phyloP scores from a whole-genome alignment of 129 eudicot species.

The Flaveria ramosissima region DNA sequence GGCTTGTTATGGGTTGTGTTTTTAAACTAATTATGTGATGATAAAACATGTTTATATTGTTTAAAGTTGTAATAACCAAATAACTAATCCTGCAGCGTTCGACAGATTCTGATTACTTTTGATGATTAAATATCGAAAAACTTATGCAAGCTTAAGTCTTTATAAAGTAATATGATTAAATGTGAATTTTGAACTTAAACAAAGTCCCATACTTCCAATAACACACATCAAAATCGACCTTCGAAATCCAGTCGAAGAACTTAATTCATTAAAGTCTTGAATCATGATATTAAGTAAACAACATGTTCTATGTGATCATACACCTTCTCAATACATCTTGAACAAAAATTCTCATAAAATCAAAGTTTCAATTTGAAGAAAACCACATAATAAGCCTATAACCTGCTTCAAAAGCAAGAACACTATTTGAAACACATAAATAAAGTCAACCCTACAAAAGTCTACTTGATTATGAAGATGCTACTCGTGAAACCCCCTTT shows the following conservation, averaged over 20 bases:
- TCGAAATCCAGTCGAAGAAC: slow-evolving; percentile 5
- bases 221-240: slow-evolving; percentile 15
- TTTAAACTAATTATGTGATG: background rate
- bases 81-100: background rate
- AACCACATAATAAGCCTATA: slow-evolving; percentile 1
- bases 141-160: background rate
- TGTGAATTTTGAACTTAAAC: background rate
- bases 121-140: background rate
- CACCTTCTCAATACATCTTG: slow-evolving; percentile 10
- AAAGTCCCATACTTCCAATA: slow-evolving; percentile 24
- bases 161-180: background rate
- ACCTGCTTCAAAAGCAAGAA: slow-evolving; percentile 23
- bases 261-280: background rate
- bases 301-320: background rate
- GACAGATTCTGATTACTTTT: background rate
- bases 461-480: slow-evolving; percentile 25
- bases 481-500: slow-evolving; percentile 21
- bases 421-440: background rate
- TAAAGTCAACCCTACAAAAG: slow-evolving; percentile 32
- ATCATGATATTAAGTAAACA: background rate
- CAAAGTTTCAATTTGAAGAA: slow-evolving; percentile 1
- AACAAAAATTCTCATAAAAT: background rate
- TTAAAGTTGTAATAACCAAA: background rate
- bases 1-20: background rate
- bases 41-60: background rate